Conservation (phyloP, 768 basidiomycete species). For the Hypholoma fasciculare region DNA sequence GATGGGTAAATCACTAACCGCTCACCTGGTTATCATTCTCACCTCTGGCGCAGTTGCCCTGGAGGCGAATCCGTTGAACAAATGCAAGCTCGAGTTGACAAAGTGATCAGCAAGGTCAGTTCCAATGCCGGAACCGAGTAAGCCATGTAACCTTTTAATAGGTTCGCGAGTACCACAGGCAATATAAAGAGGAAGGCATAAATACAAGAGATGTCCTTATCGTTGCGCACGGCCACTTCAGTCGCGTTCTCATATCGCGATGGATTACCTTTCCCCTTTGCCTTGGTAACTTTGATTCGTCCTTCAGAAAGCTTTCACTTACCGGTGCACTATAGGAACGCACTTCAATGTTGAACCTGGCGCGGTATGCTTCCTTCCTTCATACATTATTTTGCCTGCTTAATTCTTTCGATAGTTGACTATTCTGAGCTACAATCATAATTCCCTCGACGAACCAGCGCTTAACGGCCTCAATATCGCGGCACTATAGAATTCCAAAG, state of each 20-base stretch:
- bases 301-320: background rate
- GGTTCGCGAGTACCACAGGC: slow-evolving; percentile 72
- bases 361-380: slow-evolving; percentile 48
- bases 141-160: slow-evolving; percentile 22
- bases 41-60: slow-evolving; percentile 62
- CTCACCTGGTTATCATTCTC: background rate
- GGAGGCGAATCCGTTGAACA: slow-evolving; percentile 83
- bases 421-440: slow-evolving; percentile 84
- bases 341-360: slow-evolving; percentile 87
- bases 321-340: slow-evolving; percentile 45
- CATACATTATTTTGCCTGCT: background rate
- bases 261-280: slow-evolving; percentile 26
- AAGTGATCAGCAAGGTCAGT: slow-evolving; percentile 65
- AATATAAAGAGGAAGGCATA: slow-evolving; percentile 66
- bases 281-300: slow-evolving; percentile 26
- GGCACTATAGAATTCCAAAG: slow-evolving; percentile 17
- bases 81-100: slow-evolving; percentile 79
- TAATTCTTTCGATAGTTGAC: slow-evolving; percentile 51
- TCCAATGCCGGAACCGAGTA: background rate
- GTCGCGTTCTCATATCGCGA: slow-evolving; percentile 32
- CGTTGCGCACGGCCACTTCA: slow-evolving; percentile 89
- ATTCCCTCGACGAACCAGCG: slow-evolving; percentile 73
- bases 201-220: slow-evolving; percentile 81
- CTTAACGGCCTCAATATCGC: slow-evolving; percentile 74
- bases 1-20: slow-evolving; percentile 57